Evolutionary conservation across 2,329 filamentous ascomycete species (phyloP).

Genomic region (Pseudogymnoascus sp.): DNA sequence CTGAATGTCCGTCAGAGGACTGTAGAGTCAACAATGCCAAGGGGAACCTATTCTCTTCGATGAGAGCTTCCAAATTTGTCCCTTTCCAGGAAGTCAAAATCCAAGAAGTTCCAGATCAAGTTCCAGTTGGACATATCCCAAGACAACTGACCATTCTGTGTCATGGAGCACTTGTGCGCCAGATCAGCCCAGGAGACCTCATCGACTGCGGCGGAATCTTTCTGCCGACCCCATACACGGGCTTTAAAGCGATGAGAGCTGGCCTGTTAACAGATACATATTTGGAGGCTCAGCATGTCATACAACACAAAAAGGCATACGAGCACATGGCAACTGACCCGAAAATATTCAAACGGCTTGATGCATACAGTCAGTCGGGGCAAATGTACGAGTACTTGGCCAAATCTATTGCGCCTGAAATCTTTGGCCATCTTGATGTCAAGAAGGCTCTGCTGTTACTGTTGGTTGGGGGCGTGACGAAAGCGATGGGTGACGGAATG

Average conservation of each 20-base stretch:
- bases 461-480: conserved; percentile 90
- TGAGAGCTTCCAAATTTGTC: conserved; percentile 92
- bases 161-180: conserved; percentile 75
- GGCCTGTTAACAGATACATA: conserved; percentile 97
- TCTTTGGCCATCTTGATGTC: conserved; percentile 91
- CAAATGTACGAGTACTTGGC: conserved; percentile 94
- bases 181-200: conserved; percentile 87
- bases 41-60: conserved; percentile 87
- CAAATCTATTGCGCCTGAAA: conserved; percentile 93
- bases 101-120: conserved; percentile 98
- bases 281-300: conserved; percentile 85
- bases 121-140: conserved; percentile 95
- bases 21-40: conserved; percentile 87
- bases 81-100: conserved; percentile 98
- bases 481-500: conserved; percentile 97
- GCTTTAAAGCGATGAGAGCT: conserved; percentile 92
- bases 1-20: conserved; percentile 80
- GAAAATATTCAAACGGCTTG: conserved; percentile 72
- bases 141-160: conserved; percentile 83
- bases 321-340: conserved; percentile 82
- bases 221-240: conserved; percentile 95
- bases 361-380: conserved; percentile 73
- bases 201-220: conserved; percentile 94
- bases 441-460: conserved; percentile 96
- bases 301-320: conserved; percentile 97